Conservation (phyloP, 2,329 filamentous ascomycete species). For the Aspergillus pseudoterreus region DNA sequence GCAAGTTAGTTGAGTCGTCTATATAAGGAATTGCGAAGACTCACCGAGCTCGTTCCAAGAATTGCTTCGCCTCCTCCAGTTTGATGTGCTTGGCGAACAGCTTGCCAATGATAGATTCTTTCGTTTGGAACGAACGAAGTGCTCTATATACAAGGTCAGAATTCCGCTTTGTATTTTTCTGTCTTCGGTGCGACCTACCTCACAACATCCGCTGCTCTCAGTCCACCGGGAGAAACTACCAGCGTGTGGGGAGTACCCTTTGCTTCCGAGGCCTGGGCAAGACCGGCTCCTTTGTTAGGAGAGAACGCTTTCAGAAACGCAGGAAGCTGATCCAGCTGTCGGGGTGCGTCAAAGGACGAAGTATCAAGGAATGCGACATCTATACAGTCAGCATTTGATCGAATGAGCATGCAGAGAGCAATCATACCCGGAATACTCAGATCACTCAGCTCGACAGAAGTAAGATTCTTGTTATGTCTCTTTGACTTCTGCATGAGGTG, state of each 20-base stretch:
- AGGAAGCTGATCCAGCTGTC: conserved; percentile 70
- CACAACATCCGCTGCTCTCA: conserved; percentile 81
- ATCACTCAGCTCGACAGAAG: conserved; percentile 78
- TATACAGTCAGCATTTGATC: conserved; percentile 32
- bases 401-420: not conserved
- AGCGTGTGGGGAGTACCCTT: conserved; percentile 80
- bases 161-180: not conserved
- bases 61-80: conserved; percentile 76
- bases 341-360: conserved; percentile 64
- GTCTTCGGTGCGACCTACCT: conserved; percentile 47
- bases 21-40: conserved; percentile 8
- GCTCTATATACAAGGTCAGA: conserved; percentile 47
- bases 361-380: conserved; percentile 76
- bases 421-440: conserved; percentile 69
- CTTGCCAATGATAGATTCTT: conserved; percentile 77
- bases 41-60: conserved; percentile 61
- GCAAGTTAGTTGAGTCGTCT: conserved; percentile 17
- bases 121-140: conserved; percentile 73
- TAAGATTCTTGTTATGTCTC: conserved; percentile 76
- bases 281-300: conserved; percentile 53
- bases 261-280: conserved; percentile 64
- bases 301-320: conserved; percentile 66
- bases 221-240: conserved; percentile 77
- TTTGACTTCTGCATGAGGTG: conserved; percentile 76
- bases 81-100: conserved; percentile 99